These are phyloP conservation scores for Nitzschia putrida DNA, from an alignment of 108 stramenopile species.

Conservation along the genomic window DNA sequence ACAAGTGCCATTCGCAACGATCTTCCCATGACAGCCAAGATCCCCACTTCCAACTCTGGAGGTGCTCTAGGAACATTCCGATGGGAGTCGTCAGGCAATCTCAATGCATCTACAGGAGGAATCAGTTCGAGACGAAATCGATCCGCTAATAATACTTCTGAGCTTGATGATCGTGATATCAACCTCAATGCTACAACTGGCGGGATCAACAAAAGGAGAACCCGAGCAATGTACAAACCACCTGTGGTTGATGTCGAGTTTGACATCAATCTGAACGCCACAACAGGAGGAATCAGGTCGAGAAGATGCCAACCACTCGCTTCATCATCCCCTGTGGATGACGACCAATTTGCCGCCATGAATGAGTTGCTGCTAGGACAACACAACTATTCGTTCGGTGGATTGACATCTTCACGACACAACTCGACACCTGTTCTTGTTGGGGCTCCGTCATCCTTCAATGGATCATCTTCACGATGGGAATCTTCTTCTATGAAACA, in stretches of 20 bases:
- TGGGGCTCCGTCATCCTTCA: not conserved
- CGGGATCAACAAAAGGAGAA: not conserved
- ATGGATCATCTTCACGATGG: not conserved
- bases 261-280: not conserved
- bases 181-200: not conserved
- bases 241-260: not conserved
- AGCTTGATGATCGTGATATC: slow-evolving; percentile 9
- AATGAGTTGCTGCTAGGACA: slow-evolving; percentile 4
- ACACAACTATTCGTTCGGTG: not conserved
- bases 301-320: not conserved
- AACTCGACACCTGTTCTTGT: slow-evolving; percentile 1
- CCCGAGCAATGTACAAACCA: not conserved
- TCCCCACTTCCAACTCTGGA: no score
- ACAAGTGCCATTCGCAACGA: not conserved
- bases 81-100: not conserved
- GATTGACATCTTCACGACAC: not conserved
- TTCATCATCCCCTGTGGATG: not conserved
- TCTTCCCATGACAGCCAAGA: not conserved
- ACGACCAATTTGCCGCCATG: slow-evolving; percentile 5
- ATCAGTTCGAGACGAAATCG: slow-evolving; percentile 1
- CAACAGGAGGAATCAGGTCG: not conserved
- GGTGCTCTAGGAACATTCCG: no score
- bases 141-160: slow-evolving; percentile 83
- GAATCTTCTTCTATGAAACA: not conserved
- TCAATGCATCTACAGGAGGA: slow-evolving; percentile 1